Conservation (phyloP, 129 eudicot genomes). For the Artemisia annua region DNA sequence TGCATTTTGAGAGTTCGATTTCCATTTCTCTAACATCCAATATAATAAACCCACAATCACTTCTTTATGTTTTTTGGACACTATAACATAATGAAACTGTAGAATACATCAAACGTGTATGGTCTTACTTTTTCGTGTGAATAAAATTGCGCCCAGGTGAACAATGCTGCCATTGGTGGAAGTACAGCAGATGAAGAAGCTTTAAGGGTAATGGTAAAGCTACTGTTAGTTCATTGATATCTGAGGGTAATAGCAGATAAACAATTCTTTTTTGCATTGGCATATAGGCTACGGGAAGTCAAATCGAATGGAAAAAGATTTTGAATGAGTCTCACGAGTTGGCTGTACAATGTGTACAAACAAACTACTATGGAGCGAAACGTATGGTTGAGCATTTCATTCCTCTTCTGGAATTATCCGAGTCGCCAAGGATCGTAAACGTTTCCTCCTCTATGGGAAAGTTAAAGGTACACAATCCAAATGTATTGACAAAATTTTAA, state of each 20-base stretch:
- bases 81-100: background rate
- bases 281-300: constrained; percentile 14
- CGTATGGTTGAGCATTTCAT: constrained; percentile 51
- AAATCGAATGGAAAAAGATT: constrained; percentile 30
- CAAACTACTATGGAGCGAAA: constrained; percentile 65
- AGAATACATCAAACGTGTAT: background rate
- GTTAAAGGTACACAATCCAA: constrained; percentile 45
- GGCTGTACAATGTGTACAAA: constrained; percentile 53
- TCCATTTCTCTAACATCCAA: too few relatives aligned
- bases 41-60: background rate
- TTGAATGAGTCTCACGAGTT: constrained; percentile 34
- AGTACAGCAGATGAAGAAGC: background rate
- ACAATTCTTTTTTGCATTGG: background rate
- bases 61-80: background rate
- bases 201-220: too few relatives aligned
- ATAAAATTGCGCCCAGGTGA: background rate
- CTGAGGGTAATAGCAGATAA: too few relatives aligned
- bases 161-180: background rate
- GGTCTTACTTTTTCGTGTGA: background rate
- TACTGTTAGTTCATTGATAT: too few relatives aligned
- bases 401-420: constrained; percentile 56
- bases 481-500: background rate
- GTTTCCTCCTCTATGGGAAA: constrained; percentile 61
- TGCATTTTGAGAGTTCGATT: too few relatives aligned
- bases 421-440: constrained; percentile 75